Base-by-base conservation (phyloP, 768 basidiomycete species). In the Leucocoprinus sp. region DNA sequence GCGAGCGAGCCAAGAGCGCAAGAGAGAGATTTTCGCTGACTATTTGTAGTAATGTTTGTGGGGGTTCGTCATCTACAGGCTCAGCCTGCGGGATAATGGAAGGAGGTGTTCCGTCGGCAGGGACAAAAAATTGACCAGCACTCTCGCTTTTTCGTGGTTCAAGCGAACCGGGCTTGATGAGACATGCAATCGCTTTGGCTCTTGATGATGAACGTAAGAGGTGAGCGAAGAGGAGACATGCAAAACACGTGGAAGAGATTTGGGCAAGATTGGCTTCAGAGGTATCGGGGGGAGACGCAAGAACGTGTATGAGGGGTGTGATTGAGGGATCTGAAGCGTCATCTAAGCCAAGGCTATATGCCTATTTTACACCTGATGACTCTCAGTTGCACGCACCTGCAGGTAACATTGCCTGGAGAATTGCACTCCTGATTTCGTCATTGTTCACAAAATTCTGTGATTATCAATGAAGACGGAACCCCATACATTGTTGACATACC, bases 11-110 rank as follows among this genome's bases (percentile, higher is more conserved):
- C 37, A 98, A 64, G 53, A 93, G 75, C 2, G 90, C 80, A 45
- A 98, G 70, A 31, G 93, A 90, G 18, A 98, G 67, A 59, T 96
- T 92, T 49, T 97, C 96, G 35, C 82, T 82, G 15, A 98, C 67
- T n/a, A 85, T 75, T 44, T 90, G 83, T 8, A 99, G 71, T 27
- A 99, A 66, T 0, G 76, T 77, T 53, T 89, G 82, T 15, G 79
- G 77, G 19, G 65, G 71, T 23, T 81, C 81, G 40, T 85, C 80
- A 36, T 78, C 77, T 6, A 78, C 75, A 17, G 62, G 53, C 8
- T 64, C 67, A 11, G 61, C 54, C 21, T 50, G 57, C 28, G 14
- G 31, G 60, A 52, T 52, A 8, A 61, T 56, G 17, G 65, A 55
- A 2, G 69, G 61, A 1, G 70, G 68, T 17, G 64, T 56, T 14